These are phyloP conservation scores for Colletotrichum cordylinicola DNA, from an alignment of 2,329 filamentous ascomycete species.

Conservation along the genomic window DNA sequence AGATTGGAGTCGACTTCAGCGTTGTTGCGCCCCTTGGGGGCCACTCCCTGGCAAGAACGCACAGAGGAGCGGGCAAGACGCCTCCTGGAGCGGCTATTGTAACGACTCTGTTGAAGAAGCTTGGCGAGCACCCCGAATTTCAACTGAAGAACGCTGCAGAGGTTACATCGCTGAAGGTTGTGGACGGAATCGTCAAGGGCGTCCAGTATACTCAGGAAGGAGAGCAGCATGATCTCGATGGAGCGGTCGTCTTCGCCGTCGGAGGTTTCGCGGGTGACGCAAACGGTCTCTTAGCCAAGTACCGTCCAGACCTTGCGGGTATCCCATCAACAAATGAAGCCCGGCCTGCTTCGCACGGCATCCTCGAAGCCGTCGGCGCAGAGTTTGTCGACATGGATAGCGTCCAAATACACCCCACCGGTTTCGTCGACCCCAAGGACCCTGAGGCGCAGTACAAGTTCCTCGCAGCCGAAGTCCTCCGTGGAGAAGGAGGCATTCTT, in stretches of 20 bases:
- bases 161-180: constrained; percentile 55
- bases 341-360: constrained; percentile 55
- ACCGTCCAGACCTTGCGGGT: constrained; percentile 64
- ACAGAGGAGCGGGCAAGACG: constrained; percentile 59
- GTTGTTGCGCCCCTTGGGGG: constrained; percentile 65
- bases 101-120: constrained; percentile 53
- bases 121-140: constrained; percentile 56
- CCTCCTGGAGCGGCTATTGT: constrained; percentile 67
- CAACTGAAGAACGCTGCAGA: constrained; percentile 56
- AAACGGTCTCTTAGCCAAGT: constrained; percentile 57
- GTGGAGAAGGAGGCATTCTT: constrained; percentile 67
- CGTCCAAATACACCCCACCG: constrained; percentile 70
- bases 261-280: constrained; percentile 70
- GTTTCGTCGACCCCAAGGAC: constrained; percentile 63
- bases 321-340: constrained; percentile 70
- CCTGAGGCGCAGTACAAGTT: constrained; percentile 58
- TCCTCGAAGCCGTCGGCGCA: constrained; percentile 45
- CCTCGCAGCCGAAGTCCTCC: constrained; percentile 66
- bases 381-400: constrained; percentile 56
- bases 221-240: constrained; percentile 44
- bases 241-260: constrained; percentile 64
- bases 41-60: constrained; percentile 61
- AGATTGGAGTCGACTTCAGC: constrained; percentile 63
- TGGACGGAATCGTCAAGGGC: constrained; percentile 47
- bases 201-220: constrained; percentile 53